Evolutionary conservation across 768 basidiomycete species (phyloP).

Genomic region (Xerocomellus chrysenteron): DNA sequence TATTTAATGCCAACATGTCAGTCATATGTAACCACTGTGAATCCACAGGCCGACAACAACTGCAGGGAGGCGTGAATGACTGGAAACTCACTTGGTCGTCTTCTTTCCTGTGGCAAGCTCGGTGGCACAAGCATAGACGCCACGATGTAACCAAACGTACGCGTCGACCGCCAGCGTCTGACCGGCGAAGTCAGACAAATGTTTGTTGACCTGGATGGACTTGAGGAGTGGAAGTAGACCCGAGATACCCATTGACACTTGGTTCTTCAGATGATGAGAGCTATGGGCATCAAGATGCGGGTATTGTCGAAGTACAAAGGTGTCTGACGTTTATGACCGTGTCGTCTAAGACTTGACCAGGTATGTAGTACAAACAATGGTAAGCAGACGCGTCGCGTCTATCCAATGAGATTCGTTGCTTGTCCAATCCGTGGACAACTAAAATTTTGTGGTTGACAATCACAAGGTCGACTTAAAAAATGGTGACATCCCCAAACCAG

Average conservation of each 20-base stretch:
- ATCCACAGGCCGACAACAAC: background rate
- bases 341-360: background rate
- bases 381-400: constrained; percentile 35
- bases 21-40: background rate
- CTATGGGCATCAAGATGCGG: background rate
- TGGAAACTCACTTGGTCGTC: constrained; percentile 71
- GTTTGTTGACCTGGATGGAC: constrained; percentile 76
- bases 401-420: constrained; percentile 12
- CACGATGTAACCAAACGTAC: constrained; percentile 92
- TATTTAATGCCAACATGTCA: constrained; percentile 1
- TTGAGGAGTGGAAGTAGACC: constrained; percentile 89
- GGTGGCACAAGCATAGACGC: constrained; percentile 85
- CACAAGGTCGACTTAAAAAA: background rate
- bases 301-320: constrained; percentile 6
- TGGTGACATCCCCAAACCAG: background rate
- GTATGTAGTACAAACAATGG: constrained; percentile 21
- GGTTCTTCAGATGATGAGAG: background rate
- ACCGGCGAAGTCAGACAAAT: constrained; percentile 79
- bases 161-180: constrained; percentile 91
- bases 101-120: constrained; percentile 83
- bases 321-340: background rate
- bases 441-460: background rate
- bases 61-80: background rate
- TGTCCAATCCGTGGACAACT: background rate
- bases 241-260: constrained; percentile 78